Base-by-base conservation (phyloP, 495 filamentous ascomycete genomes). In the Evernia prunastri region DNA sequence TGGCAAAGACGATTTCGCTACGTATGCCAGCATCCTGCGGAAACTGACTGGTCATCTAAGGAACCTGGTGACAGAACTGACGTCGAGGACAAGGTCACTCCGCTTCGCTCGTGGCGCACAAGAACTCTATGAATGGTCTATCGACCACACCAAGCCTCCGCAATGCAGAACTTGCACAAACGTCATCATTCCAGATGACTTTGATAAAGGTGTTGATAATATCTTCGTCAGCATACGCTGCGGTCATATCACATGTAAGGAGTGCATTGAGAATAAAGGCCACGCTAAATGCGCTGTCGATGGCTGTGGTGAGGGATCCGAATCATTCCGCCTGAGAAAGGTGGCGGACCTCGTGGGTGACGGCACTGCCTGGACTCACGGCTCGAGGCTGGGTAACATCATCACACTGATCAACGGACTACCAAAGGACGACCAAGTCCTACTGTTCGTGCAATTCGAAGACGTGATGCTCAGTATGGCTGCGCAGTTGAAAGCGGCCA, bases 391-490 rank as follows among this genome's bases (percentile, higher is more conserved):
- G 0, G 74, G 74, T 47, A 73, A 74, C n/a, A 67, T 86, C 15
- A 65, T 84, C 40, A 61, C 76, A 13, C 68, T 83, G 11, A 72
- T 86, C 51, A 68, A 73, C 8, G 31, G 20, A 2, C 73, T 80
- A 35, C 79, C 80, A 4, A 35, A 63, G 10, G 69, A 73, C 4
- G 83, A 86, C 18, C 77, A 79, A 60, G 76, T 76, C 3, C 65
- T 86, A 7, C 60, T 86, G 3, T 86, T 86, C 63, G 71, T 82
- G 23, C 84, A 85, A 56, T 82, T 76, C 33, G 64, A 65, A 1
- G 77, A 81, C 42, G 54, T 84, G 4, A 75, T 80, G 61, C 53
- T 68, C 15, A 63, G 72, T 5, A 71, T 77, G 11, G 68, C 73
- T 31, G 61, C 65, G 12, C 79, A 71, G 12, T 72, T 80, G 33